Evolutionary conservation across 345 rosid species (phyloP).

Genomic region (Eucalyptus guilfoylei): DNA sequence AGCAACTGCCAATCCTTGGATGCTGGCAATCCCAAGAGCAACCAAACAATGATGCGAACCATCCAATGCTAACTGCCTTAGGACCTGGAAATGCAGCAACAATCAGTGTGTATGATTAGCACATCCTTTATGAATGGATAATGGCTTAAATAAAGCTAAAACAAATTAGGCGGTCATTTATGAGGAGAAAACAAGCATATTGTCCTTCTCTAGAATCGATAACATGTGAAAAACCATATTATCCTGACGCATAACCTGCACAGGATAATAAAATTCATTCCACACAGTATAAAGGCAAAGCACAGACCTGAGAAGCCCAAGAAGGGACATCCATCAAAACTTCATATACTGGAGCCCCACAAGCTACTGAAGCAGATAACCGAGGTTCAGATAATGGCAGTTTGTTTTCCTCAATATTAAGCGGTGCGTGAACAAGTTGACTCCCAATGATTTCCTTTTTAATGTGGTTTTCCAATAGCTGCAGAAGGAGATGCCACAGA

Average conservation of each 20-base stretch:
- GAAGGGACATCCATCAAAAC: constrained; percentile 33
- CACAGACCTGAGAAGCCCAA: constrained; percentile 40
- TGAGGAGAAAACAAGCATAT: neutral
- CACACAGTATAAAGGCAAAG: neutral
- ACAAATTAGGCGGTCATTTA: neutral
- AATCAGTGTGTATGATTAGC: neutral
- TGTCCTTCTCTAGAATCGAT: neutral
- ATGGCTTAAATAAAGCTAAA: neutral
- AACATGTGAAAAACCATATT: neutral
- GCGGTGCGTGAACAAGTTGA: constrained; percentile 14
- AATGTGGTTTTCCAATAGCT: constrained; percentile 39
- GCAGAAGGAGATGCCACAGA: neutral
- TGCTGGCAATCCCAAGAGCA: constrained; percentile 36
- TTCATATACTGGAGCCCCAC: constrained; percentile 44
- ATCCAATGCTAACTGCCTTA: constrained; percentile 39
- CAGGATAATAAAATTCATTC: neutral
- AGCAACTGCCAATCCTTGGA: constrained; percentile 44
- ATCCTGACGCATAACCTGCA: neutral
- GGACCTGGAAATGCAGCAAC: constrained; percentile 7
- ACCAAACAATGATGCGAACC: constrained; percentile 29
- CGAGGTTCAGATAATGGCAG: constrained; percentile 21
- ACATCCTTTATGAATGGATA: neutral
- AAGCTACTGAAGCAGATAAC: constrained; percentile 32
- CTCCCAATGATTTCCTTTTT: constrained; percentile 28
- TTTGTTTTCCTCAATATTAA: constrained; percentile 7